Evolutionary conservation across 345 rosid species (phyloP).

Genomic region (Euphorbia lathyris): DNA sequence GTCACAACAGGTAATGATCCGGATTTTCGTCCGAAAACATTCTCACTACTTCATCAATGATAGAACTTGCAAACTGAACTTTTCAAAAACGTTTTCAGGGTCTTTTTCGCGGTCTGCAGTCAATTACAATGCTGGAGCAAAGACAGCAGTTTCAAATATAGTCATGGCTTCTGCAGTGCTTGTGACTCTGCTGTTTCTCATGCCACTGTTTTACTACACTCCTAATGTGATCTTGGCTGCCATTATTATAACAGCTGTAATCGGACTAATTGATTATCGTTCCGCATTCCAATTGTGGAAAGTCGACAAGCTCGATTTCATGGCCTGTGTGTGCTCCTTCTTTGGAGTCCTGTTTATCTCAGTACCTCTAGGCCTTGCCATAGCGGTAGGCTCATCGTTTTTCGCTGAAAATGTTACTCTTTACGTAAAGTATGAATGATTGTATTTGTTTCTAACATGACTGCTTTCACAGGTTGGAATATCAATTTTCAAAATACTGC

Average conservation of each 20-base stretch:
- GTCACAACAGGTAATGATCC: constrained; percentile 67
- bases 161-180: constrained; percentile 84
- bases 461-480: constrained; percentile 64
- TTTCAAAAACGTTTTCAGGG: constrained; percentile 42
- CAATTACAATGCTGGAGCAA: constrained; percentile 89
- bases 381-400: constrained; percentile 55
- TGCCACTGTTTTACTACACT: constrained; percentile 93
- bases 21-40: neutral
- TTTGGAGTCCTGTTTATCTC: constrained; percentile 93
- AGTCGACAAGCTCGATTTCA: constrained; percentile 92
- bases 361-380: constrained; percentile 82
- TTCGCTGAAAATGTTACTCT: neutral
- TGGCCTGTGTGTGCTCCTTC: constrained; percentile 81
- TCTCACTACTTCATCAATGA: neutral
- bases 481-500: constrained; percentile 76
- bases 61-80: constrained; percentile 8
- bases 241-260: constrained; percentile 88
- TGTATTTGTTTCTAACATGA: neutral
- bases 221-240: constrained; percentile 84
- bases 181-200: constrained; percentile 81
- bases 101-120: constrained; percentile 95
- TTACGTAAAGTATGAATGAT: neutral
- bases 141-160: constrained; percentile 78
- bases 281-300: constrained; percentile 71
- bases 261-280: constrained; percentile 78